Conservation (phyloP, 2,329 filamentous ascomycete species). For the Dothideomycetes sp. region DNA sequence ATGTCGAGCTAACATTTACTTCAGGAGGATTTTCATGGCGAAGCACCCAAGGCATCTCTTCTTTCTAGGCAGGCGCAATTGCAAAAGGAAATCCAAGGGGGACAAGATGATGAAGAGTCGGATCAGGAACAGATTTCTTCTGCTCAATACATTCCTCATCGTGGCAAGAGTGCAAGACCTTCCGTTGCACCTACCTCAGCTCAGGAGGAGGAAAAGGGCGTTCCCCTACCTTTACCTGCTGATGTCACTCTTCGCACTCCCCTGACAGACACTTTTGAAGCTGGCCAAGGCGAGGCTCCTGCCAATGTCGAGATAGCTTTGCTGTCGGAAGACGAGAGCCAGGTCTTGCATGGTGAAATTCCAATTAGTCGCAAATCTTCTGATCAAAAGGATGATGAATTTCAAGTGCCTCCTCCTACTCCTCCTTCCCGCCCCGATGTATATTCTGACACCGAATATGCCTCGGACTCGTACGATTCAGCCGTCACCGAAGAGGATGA, state of each 20-base stretch:
- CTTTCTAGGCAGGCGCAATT: conserved; percentile 6
- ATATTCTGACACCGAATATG: conserved; percentile 29
- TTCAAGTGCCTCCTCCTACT: not conserved
- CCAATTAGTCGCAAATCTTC: conserved; percentile 23
- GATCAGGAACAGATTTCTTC: conserved; percentile 82
- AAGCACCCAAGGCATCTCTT: conserved; percentile 1
- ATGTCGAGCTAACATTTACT: not conserved
- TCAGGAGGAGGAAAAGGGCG: conserved; percentile 9
- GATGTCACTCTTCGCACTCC: not conserved
- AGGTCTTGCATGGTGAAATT: conserved; percentile 50
- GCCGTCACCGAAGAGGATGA: conserved; percentile 39
- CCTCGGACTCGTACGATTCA: conserved; percentile 27
- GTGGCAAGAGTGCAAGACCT: conserved; percentile 20
- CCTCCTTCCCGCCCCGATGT: conserved; percentile 10
- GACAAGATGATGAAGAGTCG: conserved; percentile 49
- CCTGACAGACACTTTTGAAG: conserved; percentile 1
- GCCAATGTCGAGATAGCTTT: conserved; percentile 53
- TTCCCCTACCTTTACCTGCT: not conserved
- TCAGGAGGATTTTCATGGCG: not conserved
- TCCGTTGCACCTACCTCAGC: not conserved
- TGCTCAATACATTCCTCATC: conserved; percentile 70
- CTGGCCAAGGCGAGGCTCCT: conserved; percentile 5
- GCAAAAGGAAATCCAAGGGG: conserved; percentile 10
- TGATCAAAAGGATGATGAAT: conserved; percentile 24
- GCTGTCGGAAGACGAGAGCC: conserved; percentile 48